These are phyloP conservation scores for Asterochloris sp. DNA, from an alignment of 139 green algal species.

Conservation along the genomic window DNA sequence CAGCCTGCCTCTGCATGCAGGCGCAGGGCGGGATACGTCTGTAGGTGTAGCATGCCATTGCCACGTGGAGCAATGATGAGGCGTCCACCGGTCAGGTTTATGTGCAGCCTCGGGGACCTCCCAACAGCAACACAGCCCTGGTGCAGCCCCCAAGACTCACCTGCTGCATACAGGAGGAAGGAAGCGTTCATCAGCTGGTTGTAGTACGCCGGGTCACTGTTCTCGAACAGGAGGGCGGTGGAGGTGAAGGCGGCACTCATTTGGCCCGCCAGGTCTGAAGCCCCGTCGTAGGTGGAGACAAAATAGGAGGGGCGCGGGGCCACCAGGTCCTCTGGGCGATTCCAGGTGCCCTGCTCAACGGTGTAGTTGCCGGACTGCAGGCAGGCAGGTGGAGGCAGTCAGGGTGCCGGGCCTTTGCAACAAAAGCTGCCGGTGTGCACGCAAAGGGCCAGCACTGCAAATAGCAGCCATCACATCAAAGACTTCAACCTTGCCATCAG, in stretches of 20 bases:
- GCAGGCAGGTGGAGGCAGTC: too few species aligned
- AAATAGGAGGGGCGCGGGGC: constrained; percentile 19
- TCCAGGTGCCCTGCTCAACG: constrained; percentile 10
- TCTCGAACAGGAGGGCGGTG: constrained; percentile 22
- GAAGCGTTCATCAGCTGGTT: constrained; percentile 26
- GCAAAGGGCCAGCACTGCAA: too few species aligned
- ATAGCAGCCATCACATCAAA: too few species aligned
- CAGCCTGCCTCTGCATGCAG: too few species aligned
- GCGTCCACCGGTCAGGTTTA: constrained; percentile 1
- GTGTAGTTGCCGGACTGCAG: constrained; percentile 32
- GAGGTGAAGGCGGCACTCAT: constrained; percentile 20
- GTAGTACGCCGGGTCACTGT: constrained; percentile 14
- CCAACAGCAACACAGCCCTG: too few species aligned
- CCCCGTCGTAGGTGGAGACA: constrained; percentile 18
- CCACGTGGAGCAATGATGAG: background rate
- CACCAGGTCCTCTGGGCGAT: constrained; percentile 8
- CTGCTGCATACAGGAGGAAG: background rate
- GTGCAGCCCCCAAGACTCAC: too few species aligned
- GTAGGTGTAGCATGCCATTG: too few species aligned
- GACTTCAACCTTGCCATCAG: too few species aligned
- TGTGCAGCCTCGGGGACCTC: too few species aligned
- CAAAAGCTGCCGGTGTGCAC: too few species aligned
- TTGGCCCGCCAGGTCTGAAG: constrained; percentile 27
- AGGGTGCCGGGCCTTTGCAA: too few species aligned
- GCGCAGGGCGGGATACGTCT: too few species aligned